Percentiles rank a stretch among this genome's conserved stretches.
These are phyloP conservation scores for Domatiomyces catenatus DNA, from an alignment of 2,329 filamentous ascomycete genomes.

Conservation along the genomic window DNA sequence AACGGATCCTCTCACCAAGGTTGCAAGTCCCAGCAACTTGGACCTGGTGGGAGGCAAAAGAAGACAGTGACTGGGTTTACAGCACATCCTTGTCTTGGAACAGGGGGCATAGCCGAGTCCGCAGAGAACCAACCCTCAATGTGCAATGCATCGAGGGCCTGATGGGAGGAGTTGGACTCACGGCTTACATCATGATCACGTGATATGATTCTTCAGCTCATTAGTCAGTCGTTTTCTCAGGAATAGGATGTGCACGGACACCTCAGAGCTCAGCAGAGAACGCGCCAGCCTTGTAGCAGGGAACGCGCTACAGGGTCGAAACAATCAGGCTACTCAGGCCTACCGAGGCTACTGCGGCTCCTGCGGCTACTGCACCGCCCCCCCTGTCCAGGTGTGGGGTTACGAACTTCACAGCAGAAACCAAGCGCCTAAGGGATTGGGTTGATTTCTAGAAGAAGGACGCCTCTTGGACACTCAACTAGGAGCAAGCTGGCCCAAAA, in stretches of 20 bases:
- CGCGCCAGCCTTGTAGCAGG: background rate
- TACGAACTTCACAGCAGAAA: background rate
- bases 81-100: background rate
- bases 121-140: background rate
- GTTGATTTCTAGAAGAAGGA: background rate
- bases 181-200: background rate
- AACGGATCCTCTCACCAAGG: background rate
- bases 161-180: background rate
- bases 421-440: background rate
- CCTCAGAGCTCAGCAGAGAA: background rate
- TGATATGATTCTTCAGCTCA: background rate
- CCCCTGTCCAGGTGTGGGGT: background rate
- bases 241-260: background rate
- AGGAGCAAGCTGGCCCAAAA: background rate
- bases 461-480: background rate
- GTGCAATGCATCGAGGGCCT: background rate
- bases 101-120: background rate
- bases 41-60: background rate
- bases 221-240: background rate
- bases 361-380: background rate
- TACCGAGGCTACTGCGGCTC: too few relatives aligned
- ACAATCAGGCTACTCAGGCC: background rate
- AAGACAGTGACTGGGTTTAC: background rate
- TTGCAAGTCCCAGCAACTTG: background rate
- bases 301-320: background rate